Conservation (phyloP, 2,329 filamentous ascomycete species). For the Knufia fluminis region DNA sequence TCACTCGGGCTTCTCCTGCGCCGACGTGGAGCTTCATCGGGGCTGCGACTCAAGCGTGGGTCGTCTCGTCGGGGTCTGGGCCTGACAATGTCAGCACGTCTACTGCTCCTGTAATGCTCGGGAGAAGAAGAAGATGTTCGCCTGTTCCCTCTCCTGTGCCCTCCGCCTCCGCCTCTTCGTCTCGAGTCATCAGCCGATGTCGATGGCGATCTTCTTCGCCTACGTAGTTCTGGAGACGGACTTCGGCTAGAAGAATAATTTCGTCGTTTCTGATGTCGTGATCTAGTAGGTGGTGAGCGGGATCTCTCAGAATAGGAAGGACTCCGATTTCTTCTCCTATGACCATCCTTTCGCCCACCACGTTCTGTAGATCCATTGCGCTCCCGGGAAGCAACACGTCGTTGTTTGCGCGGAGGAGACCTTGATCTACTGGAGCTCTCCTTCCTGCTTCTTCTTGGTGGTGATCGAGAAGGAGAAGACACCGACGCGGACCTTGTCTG, state of each 20-base stretch:
- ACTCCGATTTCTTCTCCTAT: constrained; percentile 38
- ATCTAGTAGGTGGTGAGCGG: constrained; percentile 49
- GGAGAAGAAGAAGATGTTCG: constrained; percentile 37
- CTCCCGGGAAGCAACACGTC: constrained; percentile 28
- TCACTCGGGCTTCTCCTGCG: constrained; percentile 25
- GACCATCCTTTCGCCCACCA: constrained; percentile 26
- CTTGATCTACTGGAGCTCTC: constrained; percentile 13
- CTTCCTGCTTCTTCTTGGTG: constrained; percentile 14
- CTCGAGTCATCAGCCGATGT: constrained; percentile 27
- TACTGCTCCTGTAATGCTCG: constrained; percentile 34
- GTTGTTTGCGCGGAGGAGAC: constrained; percentile 21
- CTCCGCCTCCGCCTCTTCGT: constrained; percentile 26
- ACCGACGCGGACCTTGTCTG: constrained; percentile 27
- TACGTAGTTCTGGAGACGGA: constrained; percentile 28
- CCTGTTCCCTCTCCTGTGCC: constrained; percentile 29
- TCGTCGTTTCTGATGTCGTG: constrained; percentile 31
- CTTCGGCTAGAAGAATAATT: constrained; percentile 33
- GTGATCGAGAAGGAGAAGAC: constrained; percentile 27
- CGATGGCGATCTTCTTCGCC: constrained; percentile 30
- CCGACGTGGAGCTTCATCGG: constrained; percentile 27
- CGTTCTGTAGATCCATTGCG: neutral
- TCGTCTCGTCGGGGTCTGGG: constrained; percentile 34
- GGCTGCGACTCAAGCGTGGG: constrained; percentile 34
- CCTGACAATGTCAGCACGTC: constrained; percentile 43
- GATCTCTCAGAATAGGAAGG: constrained; percentile 39